Conservation (phyloP, 352 stramenopile genomes). For the Peronosclerospora sorghi region DNA sequence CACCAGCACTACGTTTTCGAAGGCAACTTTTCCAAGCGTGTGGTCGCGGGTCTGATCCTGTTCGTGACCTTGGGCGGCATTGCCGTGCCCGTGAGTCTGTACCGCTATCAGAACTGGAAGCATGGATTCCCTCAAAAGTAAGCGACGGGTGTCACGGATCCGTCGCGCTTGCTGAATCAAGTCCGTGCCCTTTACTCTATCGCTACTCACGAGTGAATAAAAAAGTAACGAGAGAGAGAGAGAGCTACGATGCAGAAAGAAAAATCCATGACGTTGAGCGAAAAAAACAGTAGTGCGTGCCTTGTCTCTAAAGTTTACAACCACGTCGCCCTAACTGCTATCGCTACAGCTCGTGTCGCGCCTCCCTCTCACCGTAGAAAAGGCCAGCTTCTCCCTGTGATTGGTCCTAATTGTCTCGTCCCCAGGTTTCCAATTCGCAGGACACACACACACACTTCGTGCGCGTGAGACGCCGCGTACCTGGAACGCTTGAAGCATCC, state of each 20-base stretch:
- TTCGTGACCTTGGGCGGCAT: constrained; percentile 60
- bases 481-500: constrained; percentile 82
- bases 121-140: constrained; percentile 79
- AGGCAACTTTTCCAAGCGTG: constrained; percentile 66
- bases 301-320: constrained; percentile 1
- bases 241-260: no score
- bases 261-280: no score
- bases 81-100: constrained; percentile 43
- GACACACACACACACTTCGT: constrained; percentile 82
- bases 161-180: no score
- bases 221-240: no score
- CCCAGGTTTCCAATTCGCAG: constrained; percentile 78
- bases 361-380: constrained; percentile 45
- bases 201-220: no score
- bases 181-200: no score
- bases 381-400: constrained; percentile 75
- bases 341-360: constrained; percentile 2
- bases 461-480: constrained; percentile 53
- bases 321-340: background rate
- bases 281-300: no score
- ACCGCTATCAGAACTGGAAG: constrained; percentile 87
- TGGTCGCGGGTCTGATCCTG: constrained; percentile 41
- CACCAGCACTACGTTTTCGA: constrained; percentile 82
- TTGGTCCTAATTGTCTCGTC: constrained; percentile 79
- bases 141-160: constrained; percentile 6